Evolutionary conservation across 176 grass and related monocot genomes (phyloP).

Genomic region (Oryza rufipogon): DNA sequence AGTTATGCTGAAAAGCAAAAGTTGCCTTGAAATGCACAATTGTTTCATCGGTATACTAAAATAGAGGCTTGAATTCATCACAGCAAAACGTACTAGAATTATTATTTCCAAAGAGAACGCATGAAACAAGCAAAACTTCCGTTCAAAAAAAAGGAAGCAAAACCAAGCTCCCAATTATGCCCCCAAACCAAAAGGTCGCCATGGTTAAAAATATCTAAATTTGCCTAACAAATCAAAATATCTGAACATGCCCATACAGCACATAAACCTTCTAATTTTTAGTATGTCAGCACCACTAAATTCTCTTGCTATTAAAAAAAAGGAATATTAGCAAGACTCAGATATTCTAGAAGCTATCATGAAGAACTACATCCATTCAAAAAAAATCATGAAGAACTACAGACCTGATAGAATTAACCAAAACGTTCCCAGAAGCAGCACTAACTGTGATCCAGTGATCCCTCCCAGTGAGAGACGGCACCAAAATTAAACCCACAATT

Average conservation of each 20-base stretch:
- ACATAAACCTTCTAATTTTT: not conserved
- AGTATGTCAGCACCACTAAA: not conserved
- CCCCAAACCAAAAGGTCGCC: not conserved
- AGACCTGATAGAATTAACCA: not conserved
- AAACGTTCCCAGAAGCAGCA: not conserved
- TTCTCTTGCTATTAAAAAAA: not conserved
- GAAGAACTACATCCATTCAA: not conserved
- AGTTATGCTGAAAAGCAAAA: not conserved
- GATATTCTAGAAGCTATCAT: not conserved
- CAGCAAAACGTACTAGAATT: not conserved
- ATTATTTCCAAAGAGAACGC: slow-evolving; percentile 1
- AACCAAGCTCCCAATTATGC: not conserved
- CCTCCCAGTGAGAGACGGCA: not conserved
- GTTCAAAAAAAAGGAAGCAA: not conserved
- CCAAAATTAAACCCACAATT: not conserved
- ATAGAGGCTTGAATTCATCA: not conserved
- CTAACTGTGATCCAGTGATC: not conserved
- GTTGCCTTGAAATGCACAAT: not conserved
- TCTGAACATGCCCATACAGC: not conserved
- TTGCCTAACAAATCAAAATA: not conserved
- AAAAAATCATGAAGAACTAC: not conserved
- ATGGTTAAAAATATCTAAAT: not conserved
- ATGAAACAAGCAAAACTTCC: not conserved
- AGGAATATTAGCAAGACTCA: not conserved
- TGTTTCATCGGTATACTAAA: not conserved